Evolutionary conservation across 2,329 filamentous ascomycete genomes (phyloP), one percentile per base, ranked within the genome.

Genomic region (Thelonectria rubi): DNA sequence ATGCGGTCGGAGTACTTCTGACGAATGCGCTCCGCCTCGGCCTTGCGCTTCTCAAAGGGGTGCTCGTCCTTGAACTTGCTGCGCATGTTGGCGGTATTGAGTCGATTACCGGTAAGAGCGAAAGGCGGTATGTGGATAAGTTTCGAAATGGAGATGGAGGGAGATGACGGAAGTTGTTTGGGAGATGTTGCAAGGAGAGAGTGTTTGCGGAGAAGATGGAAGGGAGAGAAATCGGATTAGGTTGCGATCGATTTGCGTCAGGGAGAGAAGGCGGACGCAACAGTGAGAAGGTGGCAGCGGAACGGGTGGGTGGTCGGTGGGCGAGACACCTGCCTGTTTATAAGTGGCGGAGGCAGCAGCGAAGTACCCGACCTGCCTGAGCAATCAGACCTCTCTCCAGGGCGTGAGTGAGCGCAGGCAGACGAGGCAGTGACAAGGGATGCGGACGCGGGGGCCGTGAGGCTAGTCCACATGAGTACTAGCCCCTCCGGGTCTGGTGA

Each of bases 1-100:
- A 99, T 99, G 74, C 95, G 93, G 80, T 99, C 95, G 72, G 93
- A 89, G 80, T 99, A 99, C 83, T 99, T 99, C 85, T 97, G 94
- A 72, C 95, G 93, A 80, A 97, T 97, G 80, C 95, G 94, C 86
- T 99, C 95, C 78, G 95, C 95, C 84, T 99, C 95, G 70, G 95
- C 95, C 92, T 98, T 97, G 84, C 95, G 93, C 92, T 99, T 99
- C 91, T 98, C 95, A 80, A 98, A 98, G 74, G 93, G 93, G 81
- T 98, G 95, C 88, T 98, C 95, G 90, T 99, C 95, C 93, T 99
- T 99, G 83, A 99, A 99, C 89, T 98, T 98, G 86, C 93, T 97
- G 78, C 94, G 91, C 93, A 97, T 97, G 71, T 76, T 92, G 85
- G 76, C 76, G 77, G 78, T 77, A 73, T 65, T 54, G 60, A 66